Percentiles rank a stretch among this genome's conserved stretches.
Evolutionary conservation across 164 flowering plant genomes (phyloP).

Genomic region (Vitis rupestris): DNA sequence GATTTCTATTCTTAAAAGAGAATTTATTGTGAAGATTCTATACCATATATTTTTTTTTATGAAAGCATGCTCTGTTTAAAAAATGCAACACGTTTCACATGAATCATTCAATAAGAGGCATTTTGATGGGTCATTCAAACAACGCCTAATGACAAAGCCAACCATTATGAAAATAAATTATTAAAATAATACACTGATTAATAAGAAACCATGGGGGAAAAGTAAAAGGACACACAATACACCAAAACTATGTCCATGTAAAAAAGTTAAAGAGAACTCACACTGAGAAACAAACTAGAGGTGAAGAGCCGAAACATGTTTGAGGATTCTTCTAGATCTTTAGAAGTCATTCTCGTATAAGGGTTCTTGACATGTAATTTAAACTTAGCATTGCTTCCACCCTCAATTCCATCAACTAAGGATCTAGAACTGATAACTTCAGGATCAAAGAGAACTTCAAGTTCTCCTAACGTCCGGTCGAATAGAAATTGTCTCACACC

Average conservation of each 20-base stretch:
- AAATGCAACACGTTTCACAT: not conserved
- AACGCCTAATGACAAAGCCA: not conserved
- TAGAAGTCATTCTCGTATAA: constrained; percentile 63
- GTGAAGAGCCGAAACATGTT: constrained; percentile 80
- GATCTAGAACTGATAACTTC: constrained; percentile 70
- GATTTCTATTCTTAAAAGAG: not conserved
- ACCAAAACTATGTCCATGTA: not conserved
- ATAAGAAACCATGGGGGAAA: not conserved
- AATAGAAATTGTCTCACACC: constrained; percentile 73
- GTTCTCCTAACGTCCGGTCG: constrained; percentile 41
- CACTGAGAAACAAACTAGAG: constrained; percentile 82
- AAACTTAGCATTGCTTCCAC: constrained; percentile 60
- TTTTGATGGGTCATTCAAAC: not conserved
- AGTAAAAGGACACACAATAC: not conserved
- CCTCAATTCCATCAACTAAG: constrained; percentile 72
- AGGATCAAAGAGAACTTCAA: constrained; percentile 84
- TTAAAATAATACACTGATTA: not conserved
- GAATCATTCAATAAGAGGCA: not conserved
- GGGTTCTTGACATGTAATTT: constrained; percentile 67
- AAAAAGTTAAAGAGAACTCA: constrained; percentile 37
- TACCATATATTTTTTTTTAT: not conserved
- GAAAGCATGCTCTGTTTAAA: not conserved
- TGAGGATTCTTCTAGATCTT: constrained; percentile 65
- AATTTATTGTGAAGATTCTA: too few relatives aligned
- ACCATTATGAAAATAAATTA: not conserved